Base-by-base conservation (phyloP, 2,329 filamentous ascomycete species). In the Paecilomyces sp. region DNA sequence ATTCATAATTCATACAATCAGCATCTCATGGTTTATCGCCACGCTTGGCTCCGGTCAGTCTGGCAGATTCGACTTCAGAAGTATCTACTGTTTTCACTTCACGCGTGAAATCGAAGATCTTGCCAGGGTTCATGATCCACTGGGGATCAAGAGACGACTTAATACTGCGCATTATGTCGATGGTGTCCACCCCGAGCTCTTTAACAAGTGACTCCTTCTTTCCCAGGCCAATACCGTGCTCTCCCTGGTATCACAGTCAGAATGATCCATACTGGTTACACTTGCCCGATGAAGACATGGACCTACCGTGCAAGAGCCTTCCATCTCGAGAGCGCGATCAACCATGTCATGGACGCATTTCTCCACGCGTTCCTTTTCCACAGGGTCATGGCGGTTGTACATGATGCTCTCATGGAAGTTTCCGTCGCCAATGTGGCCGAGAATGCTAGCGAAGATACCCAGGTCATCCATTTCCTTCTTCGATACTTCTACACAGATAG, bases 381-480 rank as follows among this genome's bases (percentile, higher is more conserved):
- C 85, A 2, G 84, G 81, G 58, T 92, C 81, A 25, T 80, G 82
- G 28, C 84, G 83, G 74, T 94, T 85, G 73, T 96, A 97, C 77
- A 97, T 88, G 75, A 97, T 94, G 70, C 88, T 90, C 71, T 92
- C 88, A 73, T 97, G 92, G 78, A 97, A 97, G 74, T 97, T 97
- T 41, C 92, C 92, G 70, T 96, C 92, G 12, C 92, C 92, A 59
- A 97, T 88, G 70, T 97, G 92, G 2, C 92, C 92, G 3, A 97
- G 79, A 30, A 96, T 90, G 68, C 89, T 92, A 1, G 91, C 91
- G 71, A 96, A 96, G 1, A 96, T 77, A 0, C 91, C 91, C 11
- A 96, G 80, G 12, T 91, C 86, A 68, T 93, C 89, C 82, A 96
- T 88, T 69, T 96, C 91, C 71, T 90, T 89, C 78, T 96, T 96